Base-by-base conservation (phyloP, 768 basidiomycete species). In the Rickenella mellea region DNA sequence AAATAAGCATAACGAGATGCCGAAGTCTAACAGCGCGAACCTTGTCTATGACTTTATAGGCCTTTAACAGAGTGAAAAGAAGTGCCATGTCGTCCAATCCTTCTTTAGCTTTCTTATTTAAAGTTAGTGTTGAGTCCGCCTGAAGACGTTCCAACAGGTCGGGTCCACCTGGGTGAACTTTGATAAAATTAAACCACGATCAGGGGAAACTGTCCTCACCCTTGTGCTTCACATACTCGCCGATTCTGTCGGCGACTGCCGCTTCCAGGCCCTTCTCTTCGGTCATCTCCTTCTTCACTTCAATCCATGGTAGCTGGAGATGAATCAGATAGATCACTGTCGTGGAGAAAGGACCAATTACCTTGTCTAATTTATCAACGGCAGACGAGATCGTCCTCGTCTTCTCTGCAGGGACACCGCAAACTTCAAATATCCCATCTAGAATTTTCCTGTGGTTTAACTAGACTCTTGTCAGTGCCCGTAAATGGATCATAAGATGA, bases 281-380 rank as follows among this genome's bases (percentile, higher is more conserved):
- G 0, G 83, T 89, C 96, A 99, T 98, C 62, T 99, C 94, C 54
- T 83, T 84, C 64, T 82, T 86, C 8, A 98, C 94, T 36, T 94
- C 91, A 2, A 59, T 54, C 94, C 96, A 99, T 0, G 94, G 76
- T 19, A 83, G 63, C 88, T 91, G 0, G 14, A 43, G 21, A 21
- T 17, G 25, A 36, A 39, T 33, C 31, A 51, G 39, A 29, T 7
- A 29, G 11, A 19, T 14, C 47, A 36, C 8, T 25, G 21, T 17
- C 29, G 30, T 36, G 20, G 35, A 37, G 8, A 41, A 26, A 22
- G 27, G 28, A 11, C 28, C 27, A 14, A 17, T 10, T 42, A 85
- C 86, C 77, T 98, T 99, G 72, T 99, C 96, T 9, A 99, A 76
- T 60, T 98, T 99, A 63, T 99, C 96, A 8, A 98, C 94, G 0